Conservation (phyloP, 2,329 filamentous ascomycete genomes). For the Cercospora sesami region DNA sequence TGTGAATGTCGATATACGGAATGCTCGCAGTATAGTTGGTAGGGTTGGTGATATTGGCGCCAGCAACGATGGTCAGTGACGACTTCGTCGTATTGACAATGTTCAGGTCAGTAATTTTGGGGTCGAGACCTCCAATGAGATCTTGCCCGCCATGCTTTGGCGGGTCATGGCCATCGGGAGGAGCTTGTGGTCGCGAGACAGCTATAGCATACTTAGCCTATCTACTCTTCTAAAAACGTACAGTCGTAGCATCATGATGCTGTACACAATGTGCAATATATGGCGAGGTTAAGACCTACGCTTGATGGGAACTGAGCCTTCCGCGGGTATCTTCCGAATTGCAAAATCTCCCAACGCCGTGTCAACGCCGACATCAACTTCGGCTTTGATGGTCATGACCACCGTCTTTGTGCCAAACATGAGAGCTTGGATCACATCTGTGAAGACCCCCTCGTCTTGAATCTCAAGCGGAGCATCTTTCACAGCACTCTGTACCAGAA, state of each 20-base stretch:
- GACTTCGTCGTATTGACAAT: constrained; percentile 71
- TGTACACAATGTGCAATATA: constrained; percentile 16
- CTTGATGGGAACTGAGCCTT: constrained; percentile 87
- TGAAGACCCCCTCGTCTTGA: constrained; percentile 75
- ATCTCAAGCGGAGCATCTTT: constrained; percentile 78
- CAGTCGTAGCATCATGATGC: constrained; percentile 17
- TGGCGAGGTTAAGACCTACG: constrained; percentile 64
- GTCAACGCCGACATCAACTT: constrained; percentile 77
- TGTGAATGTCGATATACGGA: constrained; percentile 66
- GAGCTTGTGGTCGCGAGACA: constrained; percentile 24
- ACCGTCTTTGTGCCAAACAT: constrained; percentile 72
- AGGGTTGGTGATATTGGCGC: constrained; percentile 84
- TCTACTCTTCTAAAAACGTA: constrained; percentile 23
- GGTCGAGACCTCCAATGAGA: constrained; percentile 45
- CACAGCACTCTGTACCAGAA: constrained; percentile 75
- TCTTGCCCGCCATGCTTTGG: constrained; percentile 18
- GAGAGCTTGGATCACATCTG: constrained; percentile 75
- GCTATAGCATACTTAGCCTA: constrained; percentile 32
- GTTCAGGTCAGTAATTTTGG: constrained; percentile 68
- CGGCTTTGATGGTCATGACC: constrained; percentile 71
- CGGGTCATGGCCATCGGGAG: constrained; percentile 12
- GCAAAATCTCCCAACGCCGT: constrained; percentile 80
- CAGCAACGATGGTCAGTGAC: constrained; percentile 69
- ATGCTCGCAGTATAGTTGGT: constrained; percentile 79
- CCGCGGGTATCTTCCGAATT: constrained; percentile 76